Evolutionary conservation across 2,329 filamentous ascomycete species (phyloP).

Genomic region (Hypoxylon sp.): DNA sequence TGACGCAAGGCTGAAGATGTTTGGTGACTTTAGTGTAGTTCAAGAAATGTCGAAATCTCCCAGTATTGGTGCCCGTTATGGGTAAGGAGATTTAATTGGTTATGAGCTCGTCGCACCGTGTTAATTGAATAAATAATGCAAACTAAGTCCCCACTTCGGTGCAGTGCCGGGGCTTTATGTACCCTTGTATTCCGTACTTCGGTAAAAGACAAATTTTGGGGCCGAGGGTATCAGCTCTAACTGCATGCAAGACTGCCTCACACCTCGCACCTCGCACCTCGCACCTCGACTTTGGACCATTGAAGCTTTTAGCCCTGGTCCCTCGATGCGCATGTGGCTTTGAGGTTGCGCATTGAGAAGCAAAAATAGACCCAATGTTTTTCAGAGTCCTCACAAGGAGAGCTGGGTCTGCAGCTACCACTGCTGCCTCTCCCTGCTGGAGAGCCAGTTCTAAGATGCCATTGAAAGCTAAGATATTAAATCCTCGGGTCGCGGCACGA

Average conservation of each 20-base stretch:
- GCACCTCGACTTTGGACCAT: constrained; percentile 18
- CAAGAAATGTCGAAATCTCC: constrained; percentile 24
- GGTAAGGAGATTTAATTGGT: constrained; percentile 27
- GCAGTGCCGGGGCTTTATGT: constrained; percentile 13
- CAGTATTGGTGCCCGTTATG: constrained; percentile 18
- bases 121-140: constrained; percentile 19
- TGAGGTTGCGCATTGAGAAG: constrained; percentile 54
- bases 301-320: constrained; percentile 24
- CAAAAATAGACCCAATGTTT: constrained; percentile 66
- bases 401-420: constrained; percentile 65
- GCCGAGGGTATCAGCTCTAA: constrained; percentile 28
- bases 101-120: neutral
- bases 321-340: constrained; percentile 53
- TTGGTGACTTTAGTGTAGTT: no score
- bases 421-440: constrained; percentile 59
- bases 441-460: constrained; percentile 74
- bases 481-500: constrained; percentile 66
- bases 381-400: constrained; percentile 66
- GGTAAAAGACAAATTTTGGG: constrained; percentile 42
- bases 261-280: no score
- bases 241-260: constrained; percentile 15
- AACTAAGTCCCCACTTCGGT: constrained; percentile 21
- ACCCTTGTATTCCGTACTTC: constrained; percentile 11
- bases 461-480: constrained; percentile 80
- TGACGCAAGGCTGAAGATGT: constrained; percentile 39